Base-by-base conservation (phyloP, 306 rosid genomes). In the Pyrus communis region DNA sequence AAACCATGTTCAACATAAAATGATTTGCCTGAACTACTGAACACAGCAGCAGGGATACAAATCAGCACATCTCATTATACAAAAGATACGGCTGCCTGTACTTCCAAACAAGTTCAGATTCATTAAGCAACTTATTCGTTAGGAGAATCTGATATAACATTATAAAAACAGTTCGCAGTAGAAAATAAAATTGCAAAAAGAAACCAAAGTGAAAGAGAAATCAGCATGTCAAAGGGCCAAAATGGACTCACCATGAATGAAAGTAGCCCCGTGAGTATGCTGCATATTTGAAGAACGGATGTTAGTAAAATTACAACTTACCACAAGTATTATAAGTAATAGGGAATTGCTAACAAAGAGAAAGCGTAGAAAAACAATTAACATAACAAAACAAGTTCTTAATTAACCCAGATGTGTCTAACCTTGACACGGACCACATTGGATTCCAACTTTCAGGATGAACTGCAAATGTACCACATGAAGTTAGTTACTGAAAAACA, bases 401-500 rank as follows among this genome's bases (percentile, higher is more conserved):
- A 43, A 59, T 3, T 55, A 70, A 73, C 63, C 51, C 58, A 54
- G 27, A 79, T 21, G 58, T n/a, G 46, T 59, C 93, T 83, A 78
- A 95, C 99, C 97, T 95, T 72, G 99, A 90, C 19, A 91, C 98
- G 11, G 98, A 95, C 99, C 99, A 95, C 98, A 95, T 91, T 18
- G 99, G 99, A 88, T 95, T 95, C 99, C 99, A 95, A 87, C 89
- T 90, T 86, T 95, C 99, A 6, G 99, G 99, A 86, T 95, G 99
- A 86, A 92, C 99, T 92, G 87, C 86, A 82, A 74, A 75, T 66
- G 21, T 55, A 84, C 51, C 14, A 73, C 52, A 60, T 82, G 23
- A 82, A 67, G 52, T 49, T 38, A 74, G 33, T 67, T 69, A 64
- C 49, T 45, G 43, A 70, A 46, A 31, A 81, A 58, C 57, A 62